Evolutionary conservation across 2,329 filamentous ascomycete genomes (phyloP).

Genomic region (Xylaria sp.): DNA sequence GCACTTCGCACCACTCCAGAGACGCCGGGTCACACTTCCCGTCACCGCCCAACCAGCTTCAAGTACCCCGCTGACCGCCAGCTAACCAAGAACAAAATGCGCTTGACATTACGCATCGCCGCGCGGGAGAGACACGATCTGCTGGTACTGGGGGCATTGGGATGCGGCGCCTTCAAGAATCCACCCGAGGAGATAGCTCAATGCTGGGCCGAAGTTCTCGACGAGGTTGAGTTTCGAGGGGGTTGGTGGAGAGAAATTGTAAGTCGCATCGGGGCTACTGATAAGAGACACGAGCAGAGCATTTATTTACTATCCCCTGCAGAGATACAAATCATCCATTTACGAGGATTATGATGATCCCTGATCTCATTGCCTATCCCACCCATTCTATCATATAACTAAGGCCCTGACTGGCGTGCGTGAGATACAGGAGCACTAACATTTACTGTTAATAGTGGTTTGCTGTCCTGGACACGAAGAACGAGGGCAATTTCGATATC

Average conservation of each 20-base stretch:
- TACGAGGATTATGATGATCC: not conserved
- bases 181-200: constrained; percentile 70
- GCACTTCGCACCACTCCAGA: constrained; percentile 8
- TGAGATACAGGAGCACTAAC: constrained; percentile 5
- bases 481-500: constrained; percentile 62
- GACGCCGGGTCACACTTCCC: constrained; percentile 36
- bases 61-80: constrained; percentile 58
- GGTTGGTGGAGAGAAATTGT: constrained; percentile 66
- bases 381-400: not conserved
- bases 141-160: constrained; percentile 75
- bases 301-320: not conserved
- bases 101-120: constrained; percentile 68
- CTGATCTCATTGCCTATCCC: not conserved
- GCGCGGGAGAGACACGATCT: constrained; percentile 65
- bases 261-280: constrained; percentile 10
- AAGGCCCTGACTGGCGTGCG: not conserved
- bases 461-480: constrained; percentile 64
- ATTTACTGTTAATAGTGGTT: constrained; percentile 66
- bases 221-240: constrained; percentile 69
- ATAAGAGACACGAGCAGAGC: not conserved
- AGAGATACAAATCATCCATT: too few relatives aligned
- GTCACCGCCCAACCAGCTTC: constrained; percentile 50
- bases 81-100: constrained; percentile 71
- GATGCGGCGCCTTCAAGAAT: constrained; percentile 75
- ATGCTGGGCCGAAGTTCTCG: constrained; percentile 71